Evolutionary conservation across 352 stramenopile species (phyloP), one percentile per base, ranked within the genome.

Genomic region (Bremia lactucae): DNA sequence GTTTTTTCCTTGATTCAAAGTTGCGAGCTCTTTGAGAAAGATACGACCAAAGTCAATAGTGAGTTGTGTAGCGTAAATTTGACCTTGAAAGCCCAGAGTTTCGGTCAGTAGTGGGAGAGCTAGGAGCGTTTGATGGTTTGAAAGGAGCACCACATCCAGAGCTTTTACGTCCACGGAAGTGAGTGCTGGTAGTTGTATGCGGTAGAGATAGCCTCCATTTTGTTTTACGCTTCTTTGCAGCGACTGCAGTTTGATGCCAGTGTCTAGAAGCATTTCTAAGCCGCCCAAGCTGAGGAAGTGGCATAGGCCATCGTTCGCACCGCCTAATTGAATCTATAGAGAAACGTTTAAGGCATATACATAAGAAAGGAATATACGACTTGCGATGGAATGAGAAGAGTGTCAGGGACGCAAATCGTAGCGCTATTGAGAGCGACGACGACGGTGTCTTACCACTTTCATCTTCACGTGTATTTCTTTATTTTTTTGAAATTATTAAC

Each of bases 251-350:
- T 49, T 57, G 20, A 88, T 26, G 11, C 74, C 76, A 41, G 73
- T 89, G 61, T 93, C 80, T 35, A 93, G 61, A 41, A 93, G 63
- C 36, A 93, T 50, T 42, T 93, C 73, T 37, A 72, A 86, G 36
- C 80, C 80, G 40, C 70, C 75, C 18, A 90, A 63, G 46, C 70
- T 81, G 31, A 90, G 42, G 53, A 93, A 93, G 38, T 87, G 72
- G 47, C 76, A 88, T 0, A 87, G 58, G 22, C 65, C 72, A 50
- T 84, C 69, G 37, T 84, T 79, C 2, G 71, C 69, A 35, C 52
- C 62, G 18, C 75, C 76, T 46, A 92, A 52, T 39, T 83, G 77
- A 37, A 92, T 89, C 80, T 92, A 31, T 3, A 52, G 6, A 34
- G 21, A 14, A 46, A 39, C 16, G 29, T 31, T 25, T n/a, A n/a